These are phyloP conservation scores for Crassisporium funariophilum DNA, from an alignment of 768 basidiomycete genomes.

Conservation along the genomic window DNA sequence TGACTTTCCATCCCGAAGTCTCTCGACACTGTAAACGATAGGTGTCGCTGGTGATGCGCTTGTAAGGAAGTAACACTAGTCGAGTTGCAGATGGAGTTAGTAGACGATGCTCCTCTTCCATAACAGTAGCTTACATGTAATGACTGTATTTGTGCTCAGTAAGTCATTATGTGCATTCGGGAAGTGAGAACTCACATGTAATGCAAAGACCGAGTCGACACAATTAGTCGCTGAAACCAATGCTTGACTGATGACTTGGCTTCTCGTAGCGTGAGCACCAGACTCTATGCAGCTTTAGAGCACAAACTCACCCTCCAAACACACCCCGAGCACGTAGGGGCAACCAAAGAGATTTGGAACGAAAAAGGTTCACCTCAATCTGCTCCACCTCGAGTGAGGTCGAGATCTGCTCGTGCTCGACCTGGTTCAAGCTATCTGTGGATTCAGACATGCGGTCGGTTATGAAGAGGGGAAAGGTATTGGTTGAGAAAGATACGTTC, in stretches of 20 bases:
- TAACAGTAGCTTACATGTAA: slow-evolving; percentile 56
- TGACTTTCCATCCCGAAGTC: slow-evolving; percentile 71
- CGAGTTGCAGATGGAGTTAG: background rate
- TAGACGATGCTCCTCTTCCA: background rate
- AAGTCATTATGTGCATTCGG: background rate
- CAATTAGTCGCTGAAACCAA: slow-evolving; percentile 79
- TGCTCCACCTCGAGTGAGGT: slow-evolving; percentile 78
- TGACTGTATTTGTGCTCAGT: too few species aligned
- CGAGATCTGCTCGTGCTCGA: slow-evolving; percentile 69
- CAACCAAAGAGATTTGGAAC: slow-evolving; percentile 73
- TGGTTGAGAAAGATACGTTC: too few species aligned
- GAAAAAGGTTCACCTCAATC: slow-evolving; percentile 75
- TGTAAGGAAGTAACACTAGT: slow-evolving; percentile 79
- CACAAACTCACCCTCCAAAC: slow-evolving; percentile 64
- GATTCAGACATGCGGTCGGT: slow-evolving; percentile 1
- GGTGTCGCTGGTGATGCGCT: slow-evolving; percentile 74
- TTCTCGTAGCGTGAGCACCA: slow-evolving; percentile 9
- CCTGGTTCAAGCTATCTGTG: slow-evolving; percentile 45
- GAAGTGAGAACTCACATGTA: slow-evolving; percentile 60
- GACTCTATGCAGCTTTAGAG: background rate
- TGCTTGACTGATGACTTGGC: slow-evolving; percentile 87
- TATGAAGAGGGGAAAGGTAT: background rate
- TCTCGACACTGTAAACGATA: slow-evolving; percentile 78
- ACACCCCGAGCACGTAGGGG: slow-evolving; percentile 69
- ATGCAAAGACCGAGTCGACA: slow-evolving; percentile 61